Percentiles rank a stretch among this genome's conserved stretches.
phyloP scores from a whole-genome alignment of 208 protist genomes.

The Hexamita inflata region DNA sequence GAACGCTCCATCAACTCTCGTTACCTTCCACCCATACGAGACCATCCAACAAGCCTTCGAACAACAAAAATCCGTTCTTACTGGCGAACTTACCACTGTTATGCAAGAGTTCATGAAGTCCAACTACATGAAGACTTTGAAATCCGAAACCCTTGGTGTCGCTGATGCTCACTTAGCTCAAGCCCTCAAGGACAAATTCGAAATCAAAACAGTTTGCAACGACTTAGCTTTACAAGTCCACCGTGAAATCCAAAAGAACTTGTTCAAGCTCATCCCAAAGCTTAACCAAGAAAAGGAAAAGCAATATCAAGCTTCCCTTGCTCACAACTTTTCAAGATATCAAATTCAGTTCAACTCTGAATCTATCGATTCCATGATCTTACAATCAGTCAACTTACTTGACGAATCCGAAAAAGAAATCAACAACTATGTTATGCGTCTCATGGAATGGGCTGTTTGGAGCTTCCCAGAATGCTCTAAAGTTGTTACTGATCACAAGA shows the following conservation, averaged over 20 bases:
- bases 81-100: not conserved
- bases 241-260: conserved; percentile 22
- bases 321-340: conserved; percentile 55
- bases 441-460: conserved; percentile 92
- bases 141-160: not conserved
- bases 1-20: not conserved
- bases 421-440: conserved; percentile 95
- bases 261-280: not conserved
- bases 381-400: conserved; percentile 85
- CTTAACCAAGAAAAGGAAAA: conserved; percentile 6
- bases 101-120: not conserved
- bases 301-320: conserved; percentile 1
- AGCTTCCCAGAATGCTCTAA: conserved; percentile 95
- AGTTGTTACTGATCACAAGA: conserved; percentile 80
- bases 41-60: not conserved
- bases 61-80: not conserved
- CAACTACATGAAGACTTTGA: not conserved
- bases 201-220: not conserved
- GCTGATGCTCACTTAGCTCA: not conserved
- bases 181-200: not conserved
- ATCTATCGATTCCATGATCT: conserved; percentile 99
- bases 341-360: conserved; percentile 98
- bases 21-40: not conserved
- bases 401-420: conserved; percentile 98
- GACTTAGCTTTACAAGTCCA: not conserved